phyloP scores from a whole-genome alignment of 1,139 yeast species.

The Protomyces lactucae-debilis region DNA sequence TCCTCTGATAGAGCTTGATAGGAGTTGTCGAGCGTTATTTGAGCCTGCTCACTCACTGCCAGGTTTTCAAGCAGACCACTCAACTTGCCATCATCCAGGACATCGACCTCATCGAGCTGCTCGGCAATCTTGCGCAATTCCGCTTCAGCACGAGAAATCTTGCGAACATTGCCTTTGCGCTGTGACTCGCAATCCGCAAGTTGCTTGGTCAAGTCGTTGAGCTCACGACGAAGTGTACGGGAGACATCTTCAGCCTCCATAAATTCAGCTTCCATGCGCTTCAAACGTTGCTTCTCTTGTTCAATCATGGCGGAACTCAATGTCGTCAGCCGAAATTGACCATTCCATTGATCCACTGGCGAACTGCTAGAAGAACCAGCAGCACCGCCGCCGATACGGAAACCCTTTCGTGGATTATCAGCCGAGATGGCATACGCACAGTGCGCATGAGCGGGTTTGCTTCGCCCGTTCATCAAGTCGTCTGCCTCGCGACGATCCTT shows the following conservation, averaged over 20 bases:
- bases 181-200: neutral
- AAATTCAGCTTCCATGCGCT: neutral
- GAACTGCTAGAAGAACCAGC: slow-evolving; percentile 52
- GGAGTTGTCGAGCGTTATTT: slow-evolving; percentile 10
- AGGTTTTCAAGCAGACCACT: slow-evolving; percentile 11
- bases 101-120: slow-evolving; percentile 11
- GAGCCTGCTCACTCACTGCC: slow-evolving; percentile 11
- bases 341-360: slow-evolving; percentile 49
- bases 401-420: slow-evolving; percentile 41
- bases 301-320: slow-evolving; percentile 29
- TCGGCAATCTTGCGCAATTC: slow-evolving; percentile 9
- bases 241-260: neutral
- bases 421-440: slow-evolving; percentile 48
- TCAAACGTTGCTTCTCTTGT: neutral
- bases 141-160: neutral
- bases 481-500: slow-evolving; percentile 53
- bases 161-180: neutral
- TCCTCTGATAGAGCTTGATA: slow-evolving; percentile 15
- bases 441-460: slow-evolving; percentile 44
- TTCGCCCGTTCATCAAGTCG: slow-evolving; percentile 39
- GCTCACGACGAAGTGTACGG: neutral
- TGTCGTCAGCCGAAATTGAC: slow-evolving; percentile 34
- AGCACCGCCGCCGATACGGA: slow-evolving; percentile 38
- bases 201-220: neutral
- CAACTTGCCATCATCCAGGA: slow-evolving; percentile 18